phyloP scores from a whole-genome alignment of 2,329 filamentous ascomycete species.

The Fusarium equiseti region DNA sequence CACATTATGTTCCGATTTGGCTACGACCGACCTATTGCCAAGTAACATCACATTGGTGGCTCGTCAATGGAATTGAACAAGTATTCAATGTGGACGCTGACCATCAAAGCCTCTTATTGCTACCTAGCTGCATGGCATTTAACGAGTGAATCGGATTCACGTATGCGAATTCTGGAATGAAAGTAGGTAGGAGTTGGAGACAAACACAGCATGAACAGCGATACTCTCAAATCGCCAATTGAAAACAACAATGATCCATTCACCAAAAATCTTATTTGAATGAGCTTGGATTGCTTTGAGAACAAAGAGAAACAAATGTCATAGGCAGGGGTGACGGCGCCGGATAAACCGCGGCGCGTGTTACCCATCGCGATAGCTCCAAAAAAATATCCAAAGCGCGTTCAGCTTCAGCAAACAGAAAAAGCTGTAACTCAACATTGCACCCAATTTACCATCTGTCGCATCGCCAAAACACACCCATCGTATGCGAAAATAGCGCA shows the following conservation, averaged over 20 bases:
- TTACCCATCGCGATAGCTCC: conserved; percentile 48
- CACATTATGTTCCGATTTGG: conserved; percentile 4
- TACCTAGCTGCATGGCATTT: neutral
- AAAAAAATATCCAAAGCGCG: conserved; percentile 48
- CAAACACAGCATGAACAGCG: neutral
- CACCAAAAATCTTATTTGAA: neutral
- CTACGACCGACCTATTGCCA: neutral
- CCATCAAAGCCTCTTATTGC: neutral
- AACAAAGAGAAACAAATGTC: conserved; percentile 1
- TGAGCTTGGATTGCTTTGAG: neutral
- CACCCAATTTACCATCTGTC: conserved; percentile 24
- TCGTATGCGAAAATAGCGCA: conserved; percentile 29
- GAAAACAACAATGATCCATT: conserved; percentile 3
- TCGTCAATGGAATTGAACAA: neutral
- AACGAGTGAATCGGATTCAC: neutral
- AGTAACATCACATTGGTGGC: neutral
- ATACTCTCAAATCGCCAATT: neutral
- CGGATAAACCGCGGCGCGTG: conserved; percentile 44
- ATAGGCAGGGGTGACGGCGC: conserved; percentile 2
- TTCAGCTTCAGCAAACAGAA: conserved; percentile 33
- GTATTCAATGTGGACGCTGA: neutral
- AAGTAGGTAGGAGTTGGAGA: neutral
- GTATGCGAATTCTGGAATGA: neutral
- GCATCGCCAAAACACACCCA: conserved; percentile 21
- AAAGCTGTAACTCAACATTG: conserved; percentile 31